Conservation (phyloP, 441 rosid genomes). For the Geranium incanum region DNA sequence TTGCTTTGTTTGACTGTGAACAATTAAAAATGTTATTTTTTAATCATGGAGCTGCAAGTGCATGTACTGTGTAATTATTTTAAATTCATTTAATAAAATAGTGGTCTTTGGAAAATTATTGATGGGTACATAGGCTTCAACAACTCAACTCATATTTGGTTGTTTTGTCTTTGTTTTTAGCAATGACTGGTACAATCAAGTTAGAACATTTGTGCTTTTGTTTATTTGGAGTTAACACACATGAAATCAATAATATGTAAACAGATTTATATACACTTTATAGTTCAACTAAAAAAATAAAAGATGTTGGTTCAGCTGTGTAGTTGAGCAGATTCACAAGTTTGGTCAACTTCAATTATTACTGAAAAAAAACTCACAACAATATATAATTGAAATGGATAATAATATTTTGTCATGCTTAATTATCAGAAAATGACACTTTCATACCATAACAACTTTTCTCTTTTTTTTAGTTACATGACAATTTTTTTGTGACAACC, state of each 20-base stretch:
- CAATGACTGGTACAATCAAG: too few relatives aligned
- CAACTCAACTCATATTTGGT: neutral
- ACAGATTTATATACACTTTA: too few relatives aligned
- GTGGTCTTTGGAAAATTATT: neutral
- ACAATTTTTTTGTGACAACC: too few relatives aligned
- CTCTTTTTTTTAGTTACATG: too few relatives aligned
- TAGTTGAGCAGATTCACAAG: neutral
- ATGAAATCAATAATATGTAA: too few relatives aligned
- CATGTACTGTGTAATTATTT: neutral
- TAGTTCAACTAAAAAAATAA: neutral
- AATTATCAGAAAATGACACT: too few relatives aligned
- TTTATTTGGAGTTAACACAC: too few relatives aligned
- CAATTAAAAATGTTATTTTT: neutral
- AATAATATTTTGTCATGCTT: too few relatives aligned
- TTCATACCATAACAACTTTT: too few relatives aligned
- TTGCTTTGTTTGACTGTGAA: neutral
- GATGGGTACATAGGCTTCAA: neutral
- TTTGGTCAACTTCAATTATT: neutral
- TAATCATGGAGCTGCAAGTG: neutral
- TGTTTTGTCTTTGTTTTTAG: neutral
- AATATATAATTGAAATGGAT: too few relatives aligned
- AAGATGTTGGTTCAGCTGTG: neutral
- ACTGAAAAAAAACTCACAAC: neutral
- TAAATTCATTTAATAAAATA: neutral
- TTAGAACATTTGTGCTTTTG: too few relatives aligned